Percentiles rank a stretch among this genome's conserved stretches.
Evolutionary conservation across 805 yeast species (phyloP).

Genomic region (Candida railenensis): DNA sequence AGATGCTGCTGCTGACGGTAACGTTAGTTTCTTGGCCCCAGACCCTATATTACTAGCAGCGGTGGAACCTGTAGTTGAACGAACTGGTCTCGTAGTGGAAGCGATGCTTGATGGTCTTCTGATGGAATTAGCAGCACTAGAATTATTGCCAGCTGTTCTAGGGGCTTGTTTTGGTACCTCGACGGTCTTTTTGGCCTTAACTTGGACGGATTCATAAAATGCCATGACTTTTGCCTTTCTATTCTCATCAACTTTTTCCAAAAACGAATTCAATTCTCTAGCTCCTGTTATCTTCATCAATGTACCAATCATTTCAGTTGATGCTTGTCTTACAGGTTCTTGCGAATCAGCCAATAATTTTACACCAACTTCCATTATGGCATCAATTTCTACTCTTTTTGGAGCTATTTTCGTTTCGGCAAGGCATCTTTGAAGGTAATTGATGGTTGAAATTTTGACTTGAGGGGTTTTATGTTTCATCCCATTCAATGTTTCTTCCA

Average conservation of each 20-base stretch:
- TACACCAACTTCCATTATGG: constrained; percentile 52
- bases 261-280: constrained; percentile 54
- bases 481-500: constrained; percentile 58
- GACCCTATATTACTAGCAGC: constrained; percentile 8
- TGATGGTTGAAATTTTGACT: constrained; percentile 68
- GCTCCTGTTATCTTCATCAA: constrained; percentile 82
- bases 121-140: constrained; percentile 15
- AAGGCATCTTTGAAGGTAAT: constrained; percentile 63
- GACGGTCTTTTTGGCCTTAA: constrained; percentile 37
- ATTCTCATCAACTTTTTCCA: constrained; percentile 75
- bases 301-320: constrained; percentile 77
- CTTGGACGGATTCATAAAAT: constrained; percentile 53
- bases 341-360: constrained; percentile 79
- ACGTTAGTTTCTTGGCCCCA: constrained; percentile 8
- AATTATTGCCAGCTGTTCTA: constrained; percentile 14
- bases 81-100: constrained; percentile 10
- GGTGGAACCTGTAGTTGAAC: constrained; percentile 7
- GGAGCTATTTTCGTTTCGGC: constrained; percentile 51
- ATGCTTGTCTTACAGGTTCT: constrained; percentile 77
- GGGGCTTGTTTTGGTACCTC: neutral
- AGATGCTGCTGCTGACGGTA: constrained; percentile 8
- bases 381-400: constrained; percentile 50
- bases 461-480: constrained; percentile 83
- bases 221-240: constrained; percentile 67
- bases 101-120: constrained; percentile 11